Evolutionary conservation across 257 asterid species (phyloP), one percentile per base, ranked within the genome.

Genomic region (Solanum virginianum): DNA sequence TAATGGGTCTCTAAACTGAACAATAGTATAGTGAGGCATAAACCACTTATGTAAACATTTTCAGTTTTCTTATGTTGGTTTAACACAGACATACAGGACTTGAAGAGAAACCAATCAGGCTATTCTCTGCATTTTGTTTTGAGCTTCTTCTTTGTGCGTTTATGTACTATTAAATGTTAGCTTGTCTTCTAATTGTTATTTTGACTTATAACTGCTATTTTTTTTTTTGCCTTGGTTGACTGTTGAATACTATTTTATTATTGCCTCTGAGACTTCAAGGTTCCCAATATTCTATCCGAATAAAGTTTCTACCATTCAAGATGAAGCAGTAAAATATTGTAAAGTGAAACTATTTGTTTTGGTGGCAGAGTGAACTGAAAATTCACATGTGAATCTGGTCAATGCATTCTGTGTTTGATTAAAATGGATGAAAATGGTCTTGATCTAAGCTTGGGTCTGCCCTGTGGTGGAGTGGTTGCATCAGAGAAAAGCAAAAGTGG

Each of bases 381-480:
- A 53, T 16, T 53, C 60, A 53, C 83, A 18, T 53, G 26, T 26
- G 11, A 79, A 53, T 79, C 62, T 53, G 83, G 83, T 53, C 29
- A 26, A 10, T 26, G 49, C 54, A 45, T 65, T n/a, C 62, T 82
- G 60, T 43, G 43, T 20, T 39, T 69, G 63, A 83, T 36, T 32
- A 97, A 94, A 97, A 98, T 91, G 85, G 97, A 97, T 29, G 98
- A 91, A 80, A 92, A 95, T 81, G 90, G 90, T 84, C 98, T 97
- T 79, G 98, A 97, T 62, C 90, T 97, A 86, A 92, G 98, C 86
- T 88, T 97, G 88, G 95, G 93, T 51, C 91, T 91, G 57, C 98
- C 97, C 54, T 94, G 96, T 85, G 93, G 95, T 80, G 93, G 99
- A 80, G 92, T 85, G 57, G 88, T 87, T 85, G 88, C 93, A 32